Percentiles rank a stretch among this genome's conserved stretches.
Conservation (phyloP, 2,329 filamentous ascomycete genomes). For the Neonectria sp. region DNA sequence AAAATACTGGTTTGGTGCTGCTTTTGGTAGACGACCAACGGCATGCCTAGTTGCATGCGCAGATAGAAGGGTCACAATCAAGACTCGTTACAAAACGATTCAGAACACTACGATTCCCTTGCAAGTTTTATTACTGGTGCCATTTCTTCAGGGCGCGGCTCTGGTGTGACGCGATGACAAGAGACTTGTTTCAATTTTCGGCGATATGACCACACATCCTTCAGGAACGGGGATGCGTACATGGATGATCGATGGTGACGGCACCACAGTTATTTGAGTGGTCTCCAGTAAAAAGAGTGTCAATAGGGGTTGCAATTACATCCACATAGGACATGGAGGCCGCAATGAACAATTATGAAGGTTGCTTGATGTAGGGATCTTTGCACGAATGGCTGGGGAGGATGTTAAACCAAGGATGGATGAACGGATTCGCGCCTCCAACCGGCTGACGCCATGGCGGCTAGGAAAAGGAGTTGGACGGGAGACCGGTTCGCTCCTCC, state of each 20-base stretch:
- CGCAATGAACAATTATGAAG: not conserved
- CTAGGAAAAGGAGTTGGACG: not conserved
- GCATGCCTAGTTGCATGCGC: conserved; percentile 5
- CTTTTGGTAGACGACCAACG: conserved; percentile 11
- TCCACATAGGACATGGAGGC: not conserved
- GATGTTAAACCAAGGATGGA: not conserved
- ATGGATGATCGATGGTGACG: conserved; percentile 1
- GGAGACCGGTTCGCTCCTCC: not conserved
- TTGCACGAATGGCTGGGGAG: not conserved
- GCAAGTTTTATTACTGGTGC: not conserved
- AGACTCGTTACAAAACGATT: not conserved
- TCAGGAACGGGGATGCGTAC: not conserved
- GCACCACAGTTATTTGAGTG: not conserved
- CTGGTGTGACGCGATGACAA: not conserved
- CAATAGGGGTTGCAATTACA: not conserved
- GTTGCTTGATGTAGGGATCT: not conserved
- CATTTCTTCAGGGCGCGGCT: not conserved
- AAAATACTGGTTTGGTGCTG: conserved; percentile 2
- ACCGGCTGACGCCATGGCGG: not conserved
- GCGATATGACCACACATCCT: conserved; percentile 17
- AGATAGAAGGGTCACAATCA: conserved; percentile 18
- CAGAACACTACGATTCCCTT: not conserved
- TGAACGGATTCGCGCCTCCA: not conserved
- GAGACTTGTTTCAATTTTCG: conserved; percentile 19
- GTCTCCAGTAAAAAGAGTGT: not conserved